Base-by-base conservation (phyloP, 2,329 filamentous ascomycete genomes). In the Beauveria sp. region DNA sequence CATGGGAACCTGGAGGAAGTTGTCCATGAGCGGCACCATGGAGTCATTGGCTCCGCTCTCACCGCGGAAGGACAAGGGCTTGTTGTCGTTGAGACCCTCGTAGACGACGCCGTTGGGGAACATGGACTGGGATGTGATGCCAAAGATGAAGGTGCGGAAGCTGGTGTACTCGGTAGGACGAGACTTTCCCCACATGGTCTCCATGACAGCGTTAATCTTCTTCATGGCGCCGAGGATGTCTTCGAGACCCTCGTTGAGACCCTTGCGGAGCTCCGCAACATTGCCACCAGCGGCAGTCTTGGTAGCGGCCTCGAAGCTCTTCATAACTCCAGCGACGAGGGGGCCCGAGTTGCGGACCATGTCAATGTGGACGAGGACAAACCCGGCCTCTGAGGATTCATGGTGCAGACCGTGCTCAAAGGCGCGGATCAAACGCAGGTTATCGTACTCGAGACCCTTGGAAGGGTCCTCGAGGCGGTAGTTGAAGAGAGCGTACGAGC, bases 121-220 rank as follows among this genome's bases (percentile, higher is more conserved):
- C 92, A 97, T 96, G 69, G 86, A 88, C 75, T 97, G 92, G 53
- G 85, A 89, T 1, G 91, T 96, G 75, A 97, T 96, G 67, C 93
- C 93, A 70, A 96, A 96, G 77, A 97, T 97, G 79, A 97, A 97
- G 12, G 93, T 96, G 46, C 92, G 89, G 84, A 96, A 97, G 67
- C 84, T 88, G 62, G 89, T 91, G 77, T 97, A 97, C 66, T 91
- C 85, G 20, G 83, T 81, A 2, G 92, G 92, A 67, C 90, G 89
- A 61, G 90, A 94, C 73, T 92, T 90, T 63, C 82, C 82, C 93
- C 92, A 97, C 93, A 97, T 97, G 26, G 79, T 83, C 71, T 94
- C 91, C 91, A 96, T 96, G 64, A 87, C 86, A 37, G 75, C 77
- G 73, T 94, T 92, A 67, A 96, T 89, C 66, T 84, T 85, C 61